Evolutionary conservation across 2,329 filamentous ascomycete species (phyloP), one percentile per base, ranked within the genome.

Genomic region (Aspergillus sp.): DNA sequence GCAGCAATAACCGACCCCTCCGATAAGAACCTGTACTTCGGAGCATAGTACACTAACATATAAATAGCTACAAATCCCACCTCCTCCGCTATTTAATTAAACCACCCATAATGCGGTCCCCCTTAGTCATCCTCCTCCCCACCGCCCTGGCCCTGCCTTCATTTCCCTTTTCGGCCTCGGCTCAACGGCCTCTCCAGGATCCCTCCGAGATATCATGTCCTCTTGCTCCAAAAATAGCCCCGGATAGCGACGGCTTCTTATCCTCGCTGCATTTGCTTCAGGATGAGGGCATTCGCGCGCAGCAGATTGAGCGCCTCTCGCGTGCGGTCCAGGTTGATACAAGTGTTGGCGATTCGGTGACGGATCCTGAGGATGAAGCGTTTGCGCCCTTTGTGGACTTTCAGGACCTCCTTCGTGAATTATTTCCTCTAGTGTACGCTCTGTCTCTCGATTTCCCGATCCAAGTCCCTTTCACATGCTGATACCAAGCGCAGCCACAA

Each of bases 361-460:
- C 33, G 1, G 67, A 79, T 43, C 75, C 75, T 0, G 80, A 74
- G 46, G 83, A 85, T 56, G 63, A 73, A 39, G 72, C 79, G 45
- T 86, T 83, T 75, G 73, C 79, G 2, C 71, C 78, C 7, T 78
- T 86, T 54, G 72, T 73, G 41, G 66, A 76, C 2, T 74, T 86
- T 46, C 75, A 78, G 5, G 58, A 60, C 6, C 75, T 76, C 30
- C 64, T 84, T 27, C 56, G 72, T 47, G 55, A 67, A 48, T 71
- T 74, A 0, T 84, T 80, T 52, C 81, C 80, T 0, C 59, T 71
- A 2, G 66, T 78, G 57, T 78, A 62, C 17, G 17, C 17, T 19
- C 17, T 19, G 17, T 19, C 17, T 19, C 17, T 19, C 17, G 17
- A 3, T 19, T 19, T 19, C 17, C 17, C 17, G 17, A 19, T 19